phyloP scores from a whole-genome alignment of 2,329 filamentous ascomycete species.

The Fusarium incarnatum region DNA sequence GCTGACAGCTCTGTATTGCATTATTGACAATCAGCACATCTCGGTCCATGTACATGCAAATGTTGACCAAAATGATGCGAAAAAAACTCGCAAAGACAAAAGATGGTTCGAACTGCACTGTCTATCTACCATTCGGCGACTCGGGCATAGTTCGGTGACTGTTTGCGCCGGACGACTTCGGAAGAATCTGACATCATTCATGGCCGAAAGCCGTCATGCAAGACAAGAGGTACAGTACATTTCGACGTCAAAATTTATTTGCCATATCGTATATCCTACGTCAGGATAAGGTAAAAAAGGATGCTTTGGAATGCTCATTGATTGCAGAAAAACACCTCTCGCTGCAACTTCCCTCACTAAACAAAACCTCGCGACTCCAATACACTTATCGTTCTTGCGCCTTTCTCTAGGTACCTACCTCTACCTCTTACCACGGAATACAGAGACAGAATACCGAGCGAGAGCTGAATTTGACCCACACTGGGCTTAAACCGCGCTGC shows the following conservation, averaged over 20 bases:
- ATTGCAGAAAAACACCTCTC: constrained; percentile 4
- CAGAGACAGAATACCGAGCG: neutral
- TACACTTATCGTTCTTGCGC: constrained; percentile 12
- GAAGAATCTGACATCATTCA: constrained; percentile 45
- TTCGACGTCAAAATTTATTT: constrained; percentile 4
- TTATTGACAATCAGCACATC: constrained; percentile 11
- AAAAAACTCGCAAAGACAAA: neutral
- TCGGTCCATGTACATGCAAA: neutral
- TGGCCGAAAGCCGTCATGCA: constrained; percentile 22
- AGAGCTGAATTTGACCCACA: constrained; percentile 34
- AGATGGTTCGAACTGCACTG: neutral
- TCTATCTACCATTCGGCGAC: constrained; percentile 10
- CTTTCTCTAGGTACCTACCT: constrained; percentile 14
- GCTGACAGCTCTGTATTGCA: neutral
- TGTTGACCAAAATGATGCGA: neutral
- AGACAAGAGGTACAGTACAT: constrained; percentile 15
- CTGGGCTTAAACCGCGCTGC: constrained; percentile 37
- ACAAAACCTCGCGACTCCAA: neutral
- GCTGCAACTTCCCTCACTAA: neutral
- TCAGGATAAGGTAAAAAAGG: constrained; percentile 6
- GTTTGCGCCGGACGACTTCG: constrained; percentile 38
- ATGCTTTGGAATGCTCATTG: neutral
- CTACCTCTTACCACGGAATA: neutral
- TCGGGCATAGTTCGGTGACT: constrained; percentile 50
- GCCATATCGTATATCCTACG: constrained; percentile 8